These are phyloP conservation scores for Coemansia sp. DNA, from an alignment of 192 early-diverging fungal genomes.

Conservation along the genomic window DNA sequence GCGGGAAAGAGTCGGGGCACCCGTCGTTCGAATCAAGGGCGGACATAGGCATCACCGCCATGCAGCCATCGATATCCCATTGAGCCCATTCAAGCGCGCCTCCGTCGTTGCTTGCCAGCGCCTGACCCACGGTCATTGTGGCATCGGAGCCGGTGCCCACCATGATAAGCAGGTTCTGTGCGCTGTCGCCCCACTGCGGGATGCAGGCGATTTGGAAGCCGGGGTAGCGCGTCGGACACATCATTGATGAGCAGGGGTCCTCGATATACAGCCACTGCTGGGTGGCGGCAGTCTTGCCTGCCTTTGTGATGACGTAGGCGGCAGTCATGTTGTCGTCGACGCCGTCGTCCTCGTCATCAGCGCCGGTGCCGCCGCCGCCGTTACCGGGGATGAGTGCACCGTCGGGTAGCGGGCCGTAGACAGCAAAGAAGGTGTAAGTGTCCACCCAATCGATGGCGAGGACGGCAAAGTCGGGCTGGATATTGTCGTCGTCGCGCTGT, in stretches of 20 bases:
- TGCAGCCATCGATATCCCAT: slow-evolving; percentile 62
- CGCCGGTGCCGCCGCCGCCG: slow-evolving; percentile 33
- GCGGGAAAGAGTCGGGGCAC: slow-evolving; percentile 58
- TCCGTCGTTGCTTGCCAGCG: slow-evolving; percentile 10
- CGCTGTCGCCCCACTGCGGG: slow-evolving; percentile 53
- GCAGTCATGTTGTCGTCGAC: slow-evolving; percentile 42
- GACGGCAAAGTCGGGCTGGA: slow-evolving; percentile 46
- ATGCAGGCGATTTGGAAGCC: slow-evolving; percentile 63
- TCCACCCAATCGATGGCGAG: slow-evolving; percentile 74
- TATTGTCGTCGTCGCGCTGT: slow-evolving; percentile 37
- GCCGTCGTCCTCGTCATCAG: slow-evolving; percentile 16
- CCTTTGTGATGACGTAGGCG: slow-evolving; percentile 60
- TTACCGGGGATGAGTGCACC: slow-evolving; percentile 14
- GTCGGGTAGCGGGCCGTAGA: slow-evolving; percentile 56
- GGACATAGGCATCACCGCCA: slow-evolving; percentile 59
- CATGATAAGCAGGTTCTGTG: slow-evolving; percentile 34
- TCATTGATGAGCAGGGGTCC: slow-evolving; percentile 58
- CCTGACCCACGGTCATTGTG: slow-evolving; percentile 37
- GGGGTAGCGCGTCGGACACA: slow-evolving; percentile 43
- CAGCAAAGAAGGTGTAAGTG: slow-evolving; percentile 60
- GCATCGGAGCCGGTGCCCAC: slow-evolving; percentile 31
- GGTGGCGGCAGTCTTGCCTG: slow-evolving; percentile 26
- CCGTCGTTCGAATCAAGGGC: slow-evolving; percentile 37
- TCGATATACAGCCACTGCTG: slow-evolving; percentile 53
- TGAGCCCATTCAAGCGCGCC: slow-evolving; percentile 58